Evolutionary conservation across 2,329 filamentous ascomycete species (phyloP).

Genomic region (Simplicillium sp.): DNA sequence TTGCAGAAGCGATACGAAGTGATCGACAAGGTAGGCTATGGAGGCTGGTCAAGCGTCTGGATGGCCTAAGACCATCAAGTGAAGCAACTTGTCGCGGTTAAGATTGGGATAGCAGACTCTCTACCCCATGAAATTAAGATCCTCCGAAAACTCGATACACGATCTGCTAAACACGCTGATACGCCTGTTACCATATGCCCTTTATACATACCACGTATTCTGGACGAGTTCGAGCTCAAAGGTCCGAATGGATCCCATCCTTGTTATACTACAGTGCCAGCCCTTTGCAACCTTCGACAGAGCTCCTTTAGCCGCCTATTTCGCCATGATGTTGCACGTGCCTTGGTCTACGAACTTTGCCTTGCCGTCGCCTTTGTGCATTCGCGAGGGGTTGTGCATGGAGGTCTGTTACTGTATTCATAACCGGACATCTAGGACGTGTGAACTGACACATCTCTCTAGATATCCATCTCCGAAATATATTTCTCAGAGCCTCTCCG

Average conservation of each 20-base stretch:
- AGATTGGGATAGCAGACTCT: conserved; percentile 6
- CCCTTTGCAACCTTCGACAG: conserved; percentile 1
- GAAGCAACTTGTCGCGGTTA: conserved; percentile 4
- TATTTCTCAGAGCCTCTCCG: conserved; percentile 16
- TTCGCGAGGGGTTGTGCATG: conserved; percentile 2
- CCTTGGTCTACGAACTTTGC: conserved; percentile 2
- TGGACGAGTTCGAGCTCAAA: conserved; percentile 1
- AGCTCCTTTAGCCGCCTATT: conserved; percentile 2
- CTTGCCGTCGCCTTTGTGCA: conserved; percentile 6
- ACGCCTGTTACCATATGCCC: background rate
- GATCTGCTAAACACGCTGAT: background rate
- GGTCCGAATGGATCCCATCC: conserved; percentile 1
- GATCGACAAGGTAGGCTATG: conserved; percentile 8
- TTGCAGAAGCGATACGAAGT: conserved; percentile 7
- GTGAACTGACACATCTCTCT: background rate
- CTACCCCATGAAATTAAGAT: background rate
- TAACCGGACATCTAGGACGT: background rate
- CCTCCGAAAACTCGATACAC: background rate
- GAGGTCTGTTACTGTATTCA: conserved; percentile 5
- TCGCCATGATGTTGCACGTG: conserved; percentile 2
- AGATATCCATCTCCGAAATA: conserved; percentile 25
- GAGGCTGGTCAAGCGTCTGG: conserved; percentile 8
- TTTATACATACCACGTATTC: background rate
- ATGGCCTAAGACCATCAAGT: conserved; percentile 5
- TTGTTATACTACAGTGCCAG: conserved; percentile 1